These are phyloP conservation scores for Lachancea thermotolerans DNA, from an alignment of 805 yeast species.

Conservation along the genomic window DNA sequence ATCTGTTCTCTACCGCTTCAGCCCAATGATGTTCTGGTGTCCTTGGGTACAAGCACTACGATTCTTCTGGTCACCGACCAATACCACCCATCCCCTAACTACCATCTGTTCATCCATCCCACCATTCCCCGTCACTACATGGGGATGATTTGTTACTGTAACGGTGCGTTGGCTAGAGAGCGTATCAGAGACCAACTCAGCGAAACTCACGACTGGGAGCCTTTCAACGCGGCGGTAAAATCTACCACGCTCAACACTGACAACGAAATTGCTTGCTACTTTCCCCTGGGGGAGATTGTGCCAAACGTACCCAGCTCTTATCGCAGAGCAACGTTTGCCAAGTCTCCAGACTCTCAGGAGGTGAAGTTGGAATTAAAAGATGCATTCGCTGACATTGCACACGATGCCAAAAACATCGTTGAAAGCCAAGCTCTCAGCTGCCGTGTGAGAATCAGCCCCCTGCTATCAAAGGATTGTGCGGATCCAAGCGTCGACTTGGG, in stretches of 20 bases:
- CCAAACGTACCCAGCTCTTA: conserved; percentile 70
- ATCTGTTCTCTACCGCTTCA: conserved; percentile 72
- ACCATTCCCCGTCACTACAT: conserved; percentile 67
- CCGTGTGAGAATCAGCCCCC: conserved; percentile 70
- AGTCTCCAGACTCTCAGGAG: conserved; percentile 21
- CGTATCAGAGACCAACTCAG: conserved; percentile 53
- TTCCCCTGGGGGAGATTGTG: conserved; percentile 86
- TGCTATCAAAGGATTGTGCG: conserved; percentile 41
- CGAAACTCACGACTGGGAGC: conserved; percentile 45
- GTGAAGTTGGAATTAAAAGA: conserved; percentile 25
- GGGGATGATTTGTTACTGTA: conserved; percentile 95
- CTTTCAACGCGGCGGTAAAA: conserved; percentile 44
- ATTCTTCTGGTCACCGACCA: conserved; percentile 73
- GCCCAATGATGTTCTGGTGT: conserved; percentile 69
- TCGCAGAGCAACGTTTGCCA: conserved; percentile 42
- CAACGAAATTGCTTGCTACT: conserved; percentile 64
- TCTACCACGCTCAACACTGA: conserved; percentile 34
- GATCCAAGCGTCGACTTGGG: conserved; percentile 6
- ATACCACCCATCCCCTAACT: conserved; percentile 71
- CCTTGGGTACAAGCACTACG: conserved; percentile 91
- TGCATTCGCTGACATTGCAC: conserved; percentile 42
- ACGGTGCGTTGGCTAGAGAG: conserved; percentile 85
- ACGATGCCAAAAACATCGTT: conserved; percentile 70
- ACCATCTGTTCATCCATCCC: conserved; percentile 84
- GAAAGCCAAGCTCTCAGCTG: conserved; percentile 86